Base-by-base conservation (phyloP, 1,284 basidiomycete genomes). In the Retiboletus flavoniger region DNA sequence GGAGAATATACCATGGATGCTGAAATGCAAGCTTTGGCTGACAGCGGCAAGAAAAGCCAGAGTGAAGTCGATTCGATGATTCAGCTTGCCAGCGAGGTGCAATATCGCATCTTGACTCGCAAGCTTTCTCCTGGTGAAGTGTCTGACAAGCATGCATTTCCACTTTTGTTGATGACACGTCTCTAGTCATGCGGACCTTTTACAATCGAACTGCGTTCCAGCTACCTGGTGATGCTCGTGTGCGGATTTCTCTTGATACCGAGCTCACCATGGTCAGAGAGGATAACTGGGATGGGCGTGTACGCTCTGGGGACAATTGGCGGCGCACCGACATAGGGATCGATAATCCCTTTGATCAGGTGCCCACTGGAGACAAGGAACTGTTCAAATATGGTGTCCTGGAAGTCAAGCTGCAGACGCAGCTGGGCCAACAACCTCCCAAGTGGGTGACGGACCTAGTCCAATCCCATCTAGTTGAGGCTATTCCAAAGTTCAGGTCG, bases 161-260 rank as follows among this genome's bases (percentile, higher is more conserved):
- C 49, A 26, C 32, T 31, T 54, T 16, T 44, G 17, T 24, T 61
- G 16, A 53, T 46, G 38, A 46, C 36, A 45, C 39, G 17, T 49
- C 19, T 42, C 24, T 48, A 87, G 96, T 98, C 40, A 89, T 98
- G 89, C 84, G 96, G 32, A 94, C 95, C n/a, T 99, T 98, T 77
- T 99, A 99, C 78, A 98, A 98, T 71, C 90, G 96, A 49, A 99
- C 97, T 8, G 96, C 96, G 0, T 99, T 99, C 81, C 96, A 99
- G 74, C 84, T 99, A 24, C 97, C 97, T 9, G 96, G 97, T 19
- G 97, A 99, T 68, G 96, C 97, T 26, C 87, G 94, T 44, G 96
- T 99, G 39, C 93, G 96, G 51, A 98, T 99, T 61, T 99, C 96
- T 31, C 87, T 99, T 59, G 97, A 99, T 71, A 99, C 96, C 0